Conservation (phyloP, 2,329 filamentous ascomycete genomes). For the Colletotrichum paranaense region DNA sequence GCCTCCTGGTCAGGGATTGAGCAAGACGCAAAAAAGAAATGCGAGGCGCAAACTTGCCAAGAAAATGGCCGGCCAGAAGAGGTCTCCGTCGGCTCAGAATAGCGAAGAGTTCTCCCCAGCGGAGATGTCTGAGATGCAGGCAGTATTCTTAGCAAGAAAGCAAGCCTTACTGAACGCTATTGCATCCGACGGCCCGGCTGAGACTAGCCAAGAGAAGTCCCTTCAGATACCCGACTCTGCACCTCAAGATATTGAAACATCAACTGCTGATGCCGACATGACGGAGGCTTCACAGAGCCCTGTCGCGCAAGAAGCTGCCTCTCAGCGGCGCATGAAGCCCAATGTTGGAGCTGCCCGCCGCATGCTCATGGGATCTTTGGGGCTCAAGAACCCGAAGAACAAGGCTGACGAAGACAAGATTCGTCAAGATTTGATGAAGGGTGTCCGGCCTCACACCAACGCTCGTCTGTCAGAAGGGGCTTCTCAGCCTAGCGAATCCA, state of each 20-base stretch:
- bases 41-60: slow-evolving; percentile 57
- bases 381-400: slow-evolving; percentile 74
- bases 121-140: slow-evolving; percentile 27
- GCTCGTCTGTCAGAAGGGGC: slow-evolving; percentile 38
- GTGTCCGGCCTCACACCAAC: slow-evolving; percentile 51
- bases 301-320: slow-evolving; percentile 15
- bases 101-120: neutral
- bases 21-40: slow-evolving; percentile 63
- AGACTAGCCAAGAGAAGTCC: neutral
- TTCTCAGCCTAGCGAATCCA: neutral
- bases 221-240: neutral
- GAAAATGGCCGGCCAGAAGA: slow-evolving; percentile 28
- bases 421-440: slow-evolving; percentile 68
- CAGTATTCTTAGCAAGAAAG: slow-evolving; percentile 52
- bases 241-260: slow-evolving; percentile 1
- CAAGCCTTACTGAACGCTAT: slow-evolving; percentile 50
- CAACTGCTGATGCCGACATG: neutral
- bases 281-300: neutral
- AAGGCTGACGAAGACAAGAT: slow-evolving; percentile 75
- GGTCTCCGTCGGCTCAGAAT: neutral
- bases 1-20: slow-evolving; percentile 50
- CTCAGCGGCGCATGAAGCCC: slow-evolving; percentile 46
- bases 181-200: slow-evolving; percentile 19
- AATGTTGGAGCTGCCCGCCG: slow-evolving; percentile 72
- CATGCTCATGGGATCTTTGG: slow-evolving; percentile 78